These are phyloP conservation scores for Ganoderma lingzhi DNA, from an alignment of 1,284 basidiomycete species.

Conservation along the genomic window DNA sequence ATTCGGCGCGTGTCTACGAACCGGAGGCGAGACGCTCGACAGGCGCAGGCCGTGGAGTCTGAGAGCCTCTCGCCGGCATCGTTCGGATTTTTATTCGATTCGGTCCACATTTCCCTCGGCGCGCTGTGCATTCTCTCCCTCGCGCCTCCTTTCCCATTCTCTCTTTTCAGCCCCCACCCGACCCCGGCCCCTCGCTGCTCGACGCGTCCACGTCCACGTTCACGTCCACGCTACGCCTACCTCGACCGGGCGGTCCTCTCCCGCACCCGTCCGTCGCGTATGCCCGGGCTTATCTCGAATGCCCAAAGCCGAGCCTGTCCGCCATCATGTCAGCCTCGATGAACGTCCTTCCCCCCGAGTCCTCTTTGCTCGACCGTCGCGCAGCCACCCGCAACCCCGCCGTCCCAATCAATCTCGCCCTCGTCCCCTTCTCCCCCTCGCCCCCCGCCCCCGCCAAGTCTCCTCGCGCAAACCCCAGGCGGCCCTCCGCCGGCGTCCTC, in stretches of 20 bases:
- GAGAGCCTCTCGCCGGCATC: neutral
- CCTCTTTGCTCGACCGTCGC: constrained; percentile 34
- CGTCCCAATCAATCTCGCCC: constrained; percentile 22
- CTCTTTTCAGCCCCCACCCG: constrained; percentile 11
- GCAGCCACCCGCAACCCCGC: constrained; percentile 25
- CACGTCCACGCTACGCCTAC: constrained; percentile 1
- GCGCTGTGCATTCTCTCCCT: constrained; percentile 8
- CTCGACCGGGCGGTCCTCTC: constrained; percentile 1
- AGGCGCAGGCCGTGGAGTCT: neutral
- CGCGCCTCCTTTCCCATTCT: constrained; percentile 8
- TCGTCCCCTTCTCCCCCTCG: constrained; percentile 20
- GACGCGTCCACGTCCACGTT: constrained; percentile 6
- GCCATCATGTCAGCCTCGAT: constrained; percentile 30
- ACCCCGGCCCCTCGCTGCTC: constrained; percentile 12
- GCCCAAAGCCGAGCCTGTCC: constrained; percentile 16
- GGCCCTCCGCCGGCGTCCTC: constrained; percentile 28
- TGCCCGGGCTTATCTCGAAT: constrained; percentile 24
- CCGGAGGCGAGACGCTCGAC: constrained; percentile 1
- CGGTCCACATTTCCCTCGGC: neutral
- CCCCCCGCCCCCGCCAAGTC: constrained; percentile 22
- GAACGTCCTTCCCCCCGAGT: constrained; percentile 27
- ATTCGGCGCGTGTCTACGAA: constrained; percentile 21
- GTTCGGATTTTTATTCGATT: constrained; percentile 1
- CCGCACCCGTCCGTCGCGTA: constrained; percentile 11
- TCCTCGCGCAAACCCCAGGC: constrained; percentile 24